These are phyloP conservation scores for Juglanconis oblonga DNA, from an alignment of 2,329 filamentous ascomycete species.

Conservation along the genomic window DNA sequence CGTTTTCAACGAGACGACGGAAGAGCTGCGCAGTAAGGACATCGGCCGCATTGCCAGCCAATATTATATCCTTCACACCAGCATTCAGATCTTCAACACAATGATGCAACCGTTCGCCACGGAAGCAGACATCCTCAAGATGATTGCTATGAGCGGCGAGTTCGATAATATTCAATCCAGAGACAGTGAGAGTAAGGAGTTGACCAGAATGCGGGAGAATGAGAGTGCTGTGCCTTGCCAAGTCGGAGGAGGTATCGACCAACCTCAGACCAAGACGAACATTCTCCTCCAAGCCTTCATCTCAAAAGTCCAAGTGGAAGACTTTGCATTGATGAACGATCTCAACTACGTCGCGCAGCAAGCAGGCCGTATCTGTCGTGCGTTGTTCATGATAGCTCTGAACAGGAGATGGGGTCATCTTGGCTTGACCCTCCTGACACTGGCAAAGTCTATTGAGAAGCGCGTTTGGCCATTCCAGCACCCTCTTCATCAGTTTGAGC, in stretches of 20 bases:
- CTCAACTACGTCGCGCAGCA: slow-evolving; percentile 95
- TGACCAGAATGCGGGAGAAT: slow-evolving; percentile 70
- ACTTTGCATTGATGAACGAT: slow-evolving; percentile 91
- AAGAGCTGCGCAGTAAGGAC: slow-evolving; percentile 91
- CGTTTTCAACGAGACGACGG: slow-evolving; percentile 92
- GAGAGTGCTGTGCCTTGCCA: slow-evolving; percentile 72
- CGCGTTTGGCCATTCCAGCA: slow-evolving; percentile 94
- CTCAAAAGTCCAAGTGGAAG: slow-evolving; percentile 80
- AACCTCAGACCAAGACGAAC: slow-evolving; percentile 88
- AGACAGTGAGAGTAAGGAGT: slow-evolving; percentile 85
- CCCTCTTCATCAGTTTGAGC: slow-evolving; percentile 90
- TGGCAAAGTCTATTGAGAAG: slow-evolving; percentile 97
- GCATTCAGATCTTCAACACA: slow-evolving; percentile 92
- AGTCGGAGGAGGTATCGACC: slow-evolving; percentile 68
- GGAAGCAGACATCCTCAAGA: slow-evolving; percentile 88
- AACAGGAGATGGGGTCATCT: slow-evolving; percentile 96
- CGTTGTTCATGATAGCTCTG: slow-evolving; percentile 94
- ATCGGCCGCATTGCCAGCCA: slow-evolving; percentile 96
- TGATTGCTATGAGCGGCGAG: slow-evolving; percentile 97
- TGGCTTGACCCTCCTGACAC: slow-evolving; percentile 82
- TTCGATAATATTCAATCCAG: slow-evolving; percentile 96
- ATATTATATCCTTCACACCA: slow-evolving; percentile 91
- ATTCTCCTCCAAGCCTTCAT: slow-evolving; percentile 94
- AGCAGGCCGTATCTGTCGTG: slow-evolving; percentile 87
- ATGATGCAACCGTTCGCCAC: slow-evolving; percentile 85